These are phyloP conservation scores for Xylaria hypoxylon DNA, from an alignment of 2,329 filamentous ascomycete species.

Conservation along the genomic window DNA sequence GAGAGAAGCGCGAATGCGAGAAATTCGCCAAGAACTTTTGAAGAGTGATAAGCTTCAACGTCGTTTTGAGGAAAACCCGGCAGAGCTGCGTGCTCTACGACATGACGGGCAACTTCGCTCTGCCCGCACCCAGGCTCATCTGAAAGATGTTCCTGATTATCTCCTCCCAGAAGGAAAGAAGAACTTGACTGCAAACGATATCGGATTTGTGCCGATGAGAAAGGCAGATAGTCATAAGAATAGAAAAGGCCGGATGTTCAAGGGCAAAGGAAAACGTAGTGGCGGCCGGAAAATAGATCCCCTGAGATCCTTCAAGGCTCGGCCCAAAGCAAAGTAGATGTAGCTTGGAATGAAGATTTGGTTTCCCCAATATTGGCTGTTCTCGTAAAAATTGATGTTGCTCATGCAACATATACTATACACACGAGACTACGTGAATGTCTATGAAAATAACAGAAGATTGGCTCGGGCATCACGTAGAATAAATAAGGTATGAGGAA, in stretches of 20 bases:
- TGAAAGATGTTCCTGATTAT: constrained; percentile 92
- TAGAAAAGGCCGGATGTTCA: constrained; percentile 57
- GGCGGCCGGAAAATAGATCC: constrained; percentile 81
- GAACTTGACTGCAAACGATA: constrained; percentile 70
- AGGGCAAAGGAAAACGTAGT: constrained; percentile 62
- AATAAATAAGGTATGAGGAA: neutral
- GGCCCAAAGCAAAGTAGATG: constrained; percentile 57
- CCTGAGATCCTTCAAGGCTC: constrained; percentile 85
- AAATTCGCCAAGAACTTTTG: constrained; percentile 42
- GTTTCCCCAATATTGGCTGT: constrained; percentile 3
- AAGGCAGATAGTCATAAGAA: constrained; percentile 65
- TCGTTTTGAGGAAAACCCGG: constrained; percentile 97
- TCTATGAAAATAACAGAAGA: neutral
- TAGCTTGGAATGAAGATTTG: constrained; percentile 16
- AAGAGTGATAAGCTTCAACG: constrained; percentile 94
- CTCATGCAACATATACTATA: neutral
- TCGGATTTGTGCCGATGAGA: constrained; percentile 80
- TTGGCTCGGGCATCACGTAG: neutral
- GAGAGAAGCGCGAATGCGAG: constrained; percentile 39
- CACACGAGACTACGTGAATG: neutral
- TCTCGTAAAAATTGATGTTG: neutral
- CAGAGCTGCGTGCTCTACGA: constrained; percentile 85
- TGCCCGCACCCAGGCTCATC: constrained; percentile 85
- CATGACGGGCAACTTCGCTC: constrained; percentile 91
- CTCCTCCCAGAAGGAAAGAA: constrained; percentile 84